Conservation (phyloP, 768 basidiomycete species). For the Collybia sp. region DNA sequence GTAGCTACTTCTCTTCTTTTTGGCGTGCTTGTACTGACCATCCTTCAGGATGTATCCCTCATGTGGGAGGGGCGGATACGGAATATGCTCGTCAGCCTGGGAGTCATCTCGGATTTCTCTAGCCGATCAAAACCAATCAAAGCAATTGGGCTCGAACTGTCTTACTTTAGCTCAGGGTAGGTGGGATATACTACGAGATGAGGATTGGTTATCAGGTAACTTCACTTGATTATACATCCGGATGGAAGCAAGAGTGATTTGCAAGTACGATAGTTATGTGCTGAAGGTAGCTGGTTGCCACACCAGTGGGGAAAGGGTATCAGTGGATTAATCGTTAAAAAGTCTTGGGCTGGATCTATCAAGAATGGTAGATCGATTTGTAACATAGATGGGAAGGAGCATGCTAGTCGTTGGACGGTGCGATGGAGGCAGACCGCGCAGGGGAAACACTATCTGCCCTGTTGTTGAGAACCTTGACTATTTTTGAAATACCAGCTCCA, state of each 20-base stretch:
- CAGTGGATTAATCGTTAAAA: not conserved
- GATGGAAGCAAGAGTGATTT: constrained; percentile 7
- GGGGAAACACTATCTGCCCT: constrained; percentile 16
- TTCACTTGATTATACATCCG: constrained; percentile 12
- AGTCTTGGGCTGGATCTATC: not conserved
- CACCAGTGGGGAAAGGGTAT: constrained; percentile 1
- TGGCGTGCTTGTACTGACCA: not conserved
- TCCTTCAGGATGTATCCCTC: constrained; percentile 71
- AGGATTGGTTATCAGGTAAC: not conserved
- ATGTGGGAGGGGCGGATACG: constrained; percentile 93
- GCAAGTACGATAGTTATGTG: not conserved
- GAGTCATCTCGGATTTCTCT: constrained; percentile 87
- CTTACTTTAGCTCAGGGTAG: constrained; percentile 75
- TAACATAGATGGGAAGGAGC: not conserved
- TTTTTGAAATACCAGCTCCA: constrained; percentile 61
- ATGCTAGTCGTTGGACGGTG: not conserved
- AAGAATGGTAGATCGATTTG: constrained; percentile 1
- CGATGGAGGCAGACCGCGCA: constrained; percentile 15
- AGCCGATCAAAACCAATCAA: constrained; percentile 83
- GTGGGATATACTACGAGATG: not conserved
- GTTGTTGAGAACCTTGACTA: constrained; percentile 58
- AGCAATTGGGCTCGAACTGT: constrained; percentile 87
- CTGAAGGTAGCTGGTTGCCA: too few relatives aligned
- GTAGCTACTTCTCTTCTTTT: constrained; percentile 38
- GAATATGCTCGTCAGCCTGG: constrained; percentile 85